Base-by-base conservation (phyloP, 164 flowering plant genomes). In the Protea cynaroides region DNA sequence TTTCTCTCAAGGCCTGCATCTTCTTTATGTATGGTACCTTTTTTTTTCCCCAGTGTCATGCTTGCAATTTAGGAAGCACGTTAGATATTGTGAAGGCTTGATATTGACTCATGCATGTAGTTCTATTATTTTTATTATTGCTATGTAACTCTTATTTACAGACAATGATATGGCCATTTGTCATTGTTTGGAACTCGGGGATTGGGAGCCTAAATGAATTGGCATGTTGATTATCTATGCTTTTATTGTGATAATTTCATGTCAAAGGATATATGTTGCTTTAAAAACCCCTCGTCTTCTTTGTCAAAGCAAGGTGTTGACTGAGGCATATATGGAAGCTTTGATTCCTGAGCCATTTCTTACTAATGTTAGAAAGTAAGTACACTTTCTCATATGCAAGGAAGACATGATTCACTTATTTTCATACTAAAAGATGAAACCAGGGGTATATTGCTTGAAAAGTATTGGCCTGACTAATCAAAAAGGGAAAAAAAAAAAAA, bases 261-360 rank as follows among this genome's bases (percentile, higher is more conserved):
- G 79, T 81, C 91, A 74, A 77, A 79, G 80, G 73, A 64, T 87
- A 21, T 84, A 78, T 69, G 25, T 70, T 69, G 87, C 81, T 15
- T 40, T 83, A 67, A 86, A 78, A 70, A 80, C 83, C 50, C 84
- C 88, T 18, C 68, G 69, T 58, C 54, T 81, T 56, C 72, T 73
- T 58, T 83, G 73, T 38, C 77, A 79, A 66, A 80, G 74, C 65
- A 76, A 72, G 69, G 89, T 87, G 66, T 65, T 89, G 72, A 78
- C 89, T 24, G 97, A 94, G 71, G 94, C 97, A 59, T 94, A 81
- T 69, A 90, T 94, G 97, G 98, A 94, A 73, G 88, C 97, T 64
- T 77, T 94, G 78, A 85, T 94, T 73, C 98, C 98, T 58, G 97
- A 89, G 71, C 98, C 98, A 59, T 77, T 87, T 70, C 90, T 91